Conservation (phyloP, 352 stramenopile species). For the Peronospora farinosa region DNA sequence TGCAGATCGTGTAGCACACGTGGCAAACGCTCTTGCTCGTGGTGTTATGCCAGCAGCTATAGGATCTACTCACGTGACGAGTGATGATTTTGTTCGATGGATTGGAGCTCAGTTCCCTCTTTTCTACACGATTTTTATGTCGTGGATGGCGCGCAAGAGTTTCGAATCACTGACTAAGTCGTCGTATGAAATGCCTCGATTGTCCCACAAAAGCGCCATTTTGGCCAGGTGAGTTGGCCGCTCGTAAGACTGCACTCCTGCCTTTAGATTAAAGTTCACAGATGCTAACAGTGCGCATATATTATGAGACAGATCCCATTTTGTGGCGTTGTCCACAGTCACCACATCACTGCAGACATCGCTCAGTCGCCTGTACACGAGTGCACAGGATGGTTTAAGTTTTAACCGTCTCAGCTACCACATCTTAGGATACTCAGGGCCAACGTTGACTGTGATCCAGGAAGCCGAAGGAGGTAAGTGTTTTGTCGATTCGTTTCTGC, state of each 20-base stretch:
- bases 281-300: not conserved
- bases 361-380: conserved; percentile 73
- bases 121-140: conserved; percentile 68
- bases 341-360: conserved; percentile 50
- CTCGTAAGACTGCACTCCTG: not conserved
- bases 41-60: conserved; percentile 31
- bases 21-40: conserved; percentile 38
- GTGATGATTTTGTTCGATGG: conserved; percentile 63
- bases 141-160: conserved; percentile 56
- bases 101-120: conserved; percentile 53
- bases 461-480: conserved; percentile 56
- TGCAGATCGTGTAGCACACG: conserved; percentile 20
- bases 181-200: conserved; percentile 40
- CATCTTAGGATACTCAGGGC: conserved; percentile 67
- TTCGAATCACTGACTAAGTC: conserved; percentile 43
- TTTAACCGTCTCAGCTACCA: conserved; percentile 83
- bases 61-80: conserved; percentile 23
- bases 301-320: conserved; percentile 43
- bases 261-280: not conserved
- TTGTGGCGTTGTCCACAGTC: conserved; percentile 51
- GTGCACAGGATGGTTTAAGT: conserved; percentile 67
- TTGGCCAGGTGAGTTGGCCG: conserved; percentile 44
- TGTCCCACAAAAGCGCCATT: conserved; percentile 66
- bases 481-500: not conserved
- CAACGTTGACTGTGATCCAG: conserved; percentile 65